Percentiles rank a stretch among this genome's conserved stretches.
Conservation (phyloP, 2,329 filamentous ascomycete genomes). For the Pyrenophora tritici-repentis region DNA sequence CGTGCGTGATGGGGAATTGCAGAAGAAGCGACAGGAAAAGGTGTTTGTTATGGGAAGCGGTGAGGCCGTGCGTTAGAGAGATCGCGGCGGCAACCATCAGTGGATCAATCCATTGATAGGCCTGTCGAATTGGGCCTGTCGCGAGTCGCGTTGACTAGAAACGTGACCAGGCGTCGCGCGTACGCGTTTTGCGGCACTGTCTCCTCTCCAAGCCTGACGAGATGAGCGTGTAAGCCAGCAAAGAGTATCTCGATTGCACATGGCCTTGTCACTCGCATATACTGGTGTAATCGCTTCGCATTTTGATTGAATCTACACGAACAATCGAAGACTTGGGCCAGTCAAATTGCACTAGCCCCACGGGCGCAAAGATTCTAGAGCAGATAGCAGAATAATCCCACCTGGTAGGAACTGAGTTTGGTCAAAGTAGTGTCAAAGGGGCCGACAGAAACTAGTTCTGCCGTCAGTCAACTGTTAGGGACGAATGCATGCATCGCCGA, state of each 20-base stretch:
- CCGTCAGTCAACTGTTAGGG: neutral
- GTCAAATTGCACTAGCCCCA: slow-evolving; percentile 9
- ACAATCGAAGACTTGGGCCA: slow-evolving; percentile 5
- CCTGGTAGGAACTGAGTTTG: neutral
- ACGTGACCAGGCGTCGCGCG: slow-evolving; percentile 27
- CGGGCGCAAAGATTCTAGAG: neutral
- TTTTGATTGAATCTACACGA: neutral
- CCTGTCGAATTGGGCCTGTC: slow-evolving; percentile 3
- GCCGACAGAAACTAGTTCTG: slow-evolving; percentile 8
- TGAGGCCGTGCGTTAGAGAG: slow-evolving; percentile 30
- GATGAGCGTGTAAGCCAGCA: neutral
- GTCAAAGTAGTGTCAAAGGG: neutral
- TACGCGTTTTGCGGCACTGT: slow-evolving; percentile 14
- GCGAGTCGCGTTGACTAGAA: slow-evolving; percentile 13
- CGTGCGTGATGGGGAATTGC: slow-evolving; percentile 10
- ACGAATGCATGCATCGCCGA: neutral
- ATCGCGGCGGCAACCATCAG: slow-evolving; percentile 27
- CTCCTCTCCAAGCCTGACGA: neutral
- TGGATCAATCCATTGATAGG: slow-evolving; percentile 3
- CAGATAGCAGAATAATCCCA: neutral
- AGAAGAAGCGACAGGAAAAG: slow-evolving; percentile 14
- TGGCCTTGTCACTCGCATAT: neutral
- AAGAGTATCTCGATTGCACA: too few species aligned
- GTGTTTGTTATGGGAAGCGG: slow-evolving; percentile 29
- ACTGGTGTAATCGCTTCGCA: neutral